Evolutionary conservation across 306 rosid species (phyloP), one percentile per base, ranked within the genome.

Genomic region (Biancaea sappan): DNA sequence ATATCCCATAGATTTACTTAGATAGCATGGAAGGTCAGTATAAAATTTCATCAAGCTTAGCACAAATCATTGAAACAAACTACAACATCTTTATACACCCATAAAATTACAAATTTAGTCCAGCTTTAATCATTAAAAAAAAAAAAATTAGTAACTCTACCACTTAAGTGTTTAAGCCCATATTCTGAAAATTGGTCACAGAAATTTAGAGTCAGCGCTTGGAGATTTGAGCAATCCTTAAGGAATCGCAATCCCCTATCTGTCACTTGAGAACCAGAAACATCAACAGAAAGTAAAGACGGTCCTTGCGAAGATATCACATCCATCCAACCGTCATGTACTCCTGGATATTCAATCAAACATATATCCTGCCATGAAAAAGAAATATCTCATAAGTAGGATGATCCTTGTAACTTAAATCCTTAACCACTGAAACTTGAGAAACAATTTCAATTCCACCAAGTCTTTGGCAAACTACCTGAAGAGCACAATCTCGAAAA

Each of bases 251-350:
- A 71, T 41, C 92, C 95, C 58, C 58, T 34, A 41, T 89, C 88
- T 11, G 92, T 83, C 69, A 89, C 90, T 37, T 79, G 73, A 38
- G 95, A 89, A 73, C 87, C 82, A 66, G 95, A 85, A 71, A 89
- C 40, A 82, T 89, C 95, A 75, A 83, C 77, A 1, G 92, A 78
- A 31, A 89, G 90, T 58, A 89, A 80, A 50, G 92, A 87, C 26
- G 83, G 41, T 22, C 88, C 87, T 60, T 89, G 95, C 2, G 95
- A 89, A 75, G 90, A 74, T 69, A 89, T 83, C 26, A 58, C 86
- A 64, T 80, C 86, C 92, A 87, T 83, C 95, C 95, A 89, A 76
- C 71, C 84, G 80, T 89, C 95, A 63, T 81, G 14, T n/a, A 87
- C 92, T 47, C 75, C 87, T 43, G 80, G 81, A 76, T 77, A 87